Base-by-base conservation (phyloP, 2,329 filamentous ascomycete genomes). In the Pyrenophora teres region DNA sequence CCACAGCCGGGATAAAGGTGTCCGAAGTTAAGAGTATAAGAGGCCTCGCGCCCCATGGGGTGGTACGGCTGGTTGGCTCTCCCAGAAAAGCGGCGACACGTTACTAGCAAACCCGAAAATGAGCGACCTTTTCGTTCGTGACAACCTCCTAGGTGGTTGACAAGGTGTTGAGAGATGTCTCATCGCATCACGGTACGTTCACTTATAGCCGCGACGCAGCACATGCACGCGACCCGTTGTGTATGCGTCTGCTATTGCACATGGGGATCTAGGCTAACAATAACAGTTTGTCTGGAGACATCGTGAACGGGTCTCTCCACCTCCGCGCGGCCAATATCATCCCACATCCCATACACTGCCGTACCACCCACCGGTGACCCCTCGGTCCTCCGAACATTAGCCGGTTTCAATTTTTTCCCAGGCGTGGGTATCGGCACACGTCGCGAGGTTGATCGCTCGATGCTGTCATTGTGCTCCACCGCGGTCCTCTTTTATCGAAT, bases 401-500 rank as follows among this genome's bases (percentile, higher is more conserved):
- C 52, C 48, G 54, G 45, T 23, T 30, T 51, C 45, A 60, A 35
- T 56, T 56, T 48, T 47, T 43, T 19, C n/a, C 40, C 52, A 43
- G 25, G 37, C 30, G 32, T 43, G 48, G 46, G 31, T 38, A 40
- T 18, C 46, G 48, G 48, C 52, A 52, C 35, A 31, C 16, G n/a
- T 47, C 42, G 53, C 39, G 31, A 42, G 46, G 30, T 30, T 45
- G 38, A 50, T 50, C 36, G 23, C 44, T 27, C 36, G 41, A 50
- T 51, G 37, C 19, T 48, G 40, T 49, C 46, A 45, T 40, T n/a
- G 27, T 32, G 46, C 46, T 57, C 62, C 62, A 61, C 62, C 33
- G 31, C 9, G 62, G 46, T 54, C 62, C 63, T 56, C 56, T 60
- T 62, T 64, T 63, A 16, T 56, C 53, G 48, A 50, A 50, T 54